Conservation (phyloP, 148 eudicot genomes). For the Gaultheria prostrata region DNA sequence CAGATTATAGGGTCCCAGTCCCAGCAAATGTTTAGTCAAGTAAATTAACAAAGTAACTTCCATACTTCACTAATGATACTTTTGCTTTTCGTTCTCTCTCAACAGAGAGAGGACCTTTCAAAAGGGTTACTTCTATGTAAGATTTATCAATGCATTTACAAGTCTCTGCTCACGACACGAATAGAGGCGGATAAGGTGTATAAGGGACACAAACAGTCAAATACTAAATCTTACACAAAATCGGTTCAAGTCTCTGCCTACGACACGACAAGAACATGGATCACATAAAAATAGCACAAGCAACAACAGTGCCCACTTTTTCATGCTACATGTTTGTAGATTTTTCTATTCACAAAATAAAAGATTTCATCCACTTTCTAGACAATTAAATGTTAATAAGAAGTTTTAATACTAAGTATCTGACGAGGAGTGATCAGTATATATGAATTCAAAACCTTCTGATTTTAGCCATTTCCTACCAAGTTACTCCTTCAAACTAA, state of each 20-base stretch:
- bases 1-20: background rate
- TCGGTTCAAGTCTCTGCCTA: background rate
- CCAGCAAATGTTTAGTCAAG: background rate
- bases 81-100: background rate
- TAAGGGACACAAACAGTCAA: background rate
- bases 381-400: background rate
- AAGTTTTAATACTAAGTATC: background rate
- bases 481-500: background rate
- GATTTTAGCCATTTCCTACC: background rate
- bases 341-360: background rate
- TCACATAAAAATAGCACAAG: too few species aligned
- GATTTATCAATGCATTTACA: background rate
- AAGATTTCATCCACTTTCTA: background rate
- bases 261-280: background rate
- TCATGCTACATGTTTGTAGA: too few species aligned
- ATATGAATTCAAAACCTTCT: background rate
- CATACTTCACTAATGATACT: background rate
- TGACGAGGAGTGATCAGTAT: background rate
- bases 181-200: too few species aligned
- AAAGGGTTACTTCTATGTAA: too few species aligned
- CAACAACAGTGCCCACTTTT: too few species aligned
- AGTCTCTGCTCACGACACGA: too few species aligned
- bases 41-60: background rate
- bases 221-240: background rate
- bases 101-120: background rate